Conservation (phyloP, 1,284 basidiomycete genomes). For the Sanghuangporus baumii region DNA sequence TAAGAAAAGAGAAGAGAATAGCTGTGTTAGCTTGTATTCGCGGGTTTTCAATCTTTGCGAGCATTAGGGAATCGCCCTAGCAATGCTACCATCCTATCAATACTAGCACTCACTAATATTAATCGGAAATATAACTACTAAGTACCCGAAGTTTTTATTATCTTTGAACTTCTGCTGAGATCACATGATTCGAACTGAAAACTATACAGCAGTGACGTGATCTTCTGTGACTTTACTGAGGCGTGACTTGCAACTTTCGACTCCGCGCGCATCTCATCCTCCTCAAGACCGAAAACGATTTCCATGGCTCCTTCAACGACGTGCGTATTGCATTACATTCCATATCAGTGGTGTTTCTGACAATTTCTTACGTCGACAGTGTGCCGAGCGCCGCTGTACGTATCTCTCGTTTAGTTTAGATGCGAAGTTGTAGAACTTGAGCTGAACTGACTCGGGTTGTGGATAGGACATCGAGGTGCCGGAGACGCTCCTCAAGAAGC, state of each 20-base stretch:
- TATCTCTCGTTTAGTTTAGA: conserved; percentile 17
- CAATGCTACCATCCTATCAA: too few relatives aligned
- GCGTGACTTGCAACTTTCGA: neutral
- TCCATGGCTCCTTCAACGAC: conserved; percentile 65
- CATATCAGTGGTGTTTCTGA: conserved; percentile 16
- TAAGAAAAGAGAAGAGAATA: neutral
- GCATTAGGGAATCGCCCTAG: neutral
- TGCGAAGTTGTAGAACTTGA: neutral
- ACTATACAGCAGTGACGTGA: neutral
- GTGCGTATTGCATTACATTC: conserved; percentile 37
- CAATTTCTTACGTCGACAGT: conserved; percentile 28
- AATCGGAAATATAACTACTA: too few relatives aligned
- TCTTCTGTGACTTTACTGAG: neutral
- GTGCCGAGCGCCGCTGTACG: conserved; percentile 70
- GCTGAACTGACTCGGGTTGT: conserved; percentile 9
- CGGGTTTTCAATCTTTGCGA: conserved; percentile 6
- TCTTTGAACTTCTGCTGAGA: neutral
- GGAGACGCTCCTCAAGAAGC: conserved; percentile 99
- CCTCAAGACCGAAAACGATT: conserved; percentile 18
- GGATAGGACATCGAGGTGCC: conserved; percentile 85
- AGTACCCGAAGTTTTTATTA: too few relatives aligned
- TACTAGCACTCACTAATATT: too few relatives aligned
- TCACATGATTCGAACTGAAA: neutral
- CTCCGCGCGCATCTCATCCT: neutral
- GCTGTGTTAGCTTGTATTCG: neutral